Evolutionary conservation across 257 asterid species (phyloP).

Genomic region (Solanum chiquidenum): DNA sequence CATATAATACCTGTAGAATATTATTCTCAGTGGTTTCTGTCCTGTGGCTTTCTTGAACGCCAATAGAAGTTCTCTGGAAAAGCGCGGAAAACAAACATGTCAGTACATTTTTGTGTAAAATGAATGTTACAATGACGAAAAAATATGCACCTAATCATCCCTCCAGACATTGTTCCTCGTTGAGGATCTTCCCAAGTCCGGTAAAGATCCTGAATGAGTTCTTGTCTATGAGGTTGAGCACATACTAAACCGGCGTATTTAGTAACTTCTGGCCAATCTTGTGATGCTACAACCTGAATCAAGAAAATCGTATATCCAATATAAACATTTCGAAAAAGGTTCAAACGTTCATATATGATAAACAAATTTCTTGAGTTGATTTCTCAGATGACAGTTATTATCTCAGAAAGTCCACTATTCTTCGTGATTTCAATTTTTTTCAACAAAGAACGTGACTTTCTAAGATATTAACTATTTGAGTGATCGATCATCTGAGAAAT

Average conservation of each 20-base stretch:
- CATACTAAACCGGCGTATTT: constrained; percentile 95
- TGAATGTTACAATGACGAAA: background rate
- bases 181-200: constrained; percentile 93
- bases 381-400: background rate
- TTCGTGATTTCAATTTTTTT: background rate
- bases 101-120: background rate
- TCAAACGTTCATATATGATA: background rate
- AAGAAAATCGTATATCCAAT: background rate
- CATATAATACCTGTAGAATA: constrained; percentile 56
- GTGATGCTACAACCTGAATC: constrained; percentile 92
- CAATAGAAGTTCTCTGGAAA: constrained; percentile 78
- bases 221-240: constrained; percentile 98
- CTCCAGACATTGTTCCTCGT: constrained; percentile 92
- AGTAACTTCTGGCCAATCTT: constrained; percentile 99
- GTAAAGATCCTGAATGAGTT: constrained; percentile 84
- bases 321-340: background rate
- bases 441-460: background rate
- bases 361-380: background rate
- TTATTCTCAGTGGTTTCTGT: constrained; percentile 93
- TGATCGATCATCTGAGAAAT: background rate
- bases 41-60: constrained; percentile 97
- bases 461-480: background rate
- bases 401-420: background rate
- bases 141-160: constrained; percentile 73
- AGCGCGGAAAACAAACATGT: background rate